These are phyloP conservation scores for Rubus parviflorus DNA, from an alignment of 306 rosid genomes.

Conservation along the genomic window DNA sequence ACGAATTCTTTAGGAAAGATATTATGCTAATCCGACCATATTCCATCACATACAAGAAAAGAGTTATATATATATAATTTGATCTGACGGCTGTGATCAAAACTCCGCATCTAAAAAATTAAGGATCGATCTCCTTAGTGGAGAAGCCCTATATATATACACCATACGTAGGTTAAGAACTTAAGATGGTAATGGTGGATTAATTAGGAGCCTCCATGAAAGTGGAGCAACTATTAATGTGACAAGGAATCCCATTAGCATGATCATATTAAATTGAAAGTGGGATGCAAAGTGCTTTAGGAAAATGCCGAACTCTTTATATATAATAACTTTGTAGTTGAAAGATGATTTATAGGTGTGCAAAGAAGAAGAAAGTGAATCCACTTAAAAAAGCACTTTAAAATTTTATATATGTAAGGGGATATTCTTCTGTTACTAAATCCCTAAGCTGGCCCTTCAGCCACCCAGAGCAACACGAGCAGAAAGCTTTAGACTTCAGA, in stretches of 20 bases:
- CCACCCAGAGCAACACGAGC: conserved; percentile 14
- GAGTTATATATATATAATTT: too few species aligned
- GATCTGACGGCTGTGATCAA: too few species aligned
- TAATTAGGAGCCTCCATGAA: conserved; percentile 8
- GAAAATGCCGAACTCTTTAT: conserved; percentile 34
- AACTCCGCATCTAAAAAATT: too few species aligned
- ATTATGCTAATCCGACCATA: conserved; percentile 25
- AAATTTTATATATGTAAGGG: conserved; percentile 26
- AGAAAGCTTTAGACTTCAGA: conserved; percentile 1
- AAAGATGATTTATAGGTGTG: conserved; percentile 36
- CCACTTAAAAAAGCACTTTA: conserved; percentile 51
- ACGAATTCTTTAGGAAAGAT: neutral
- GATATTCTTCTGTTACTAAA: conserved; percentile 37
- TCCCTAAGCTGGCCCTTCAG: conserved; percentile 27
- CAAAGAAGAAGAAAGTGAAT: conserved; percentile 41
- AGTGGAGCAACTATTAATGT: conserved; percentile 47
- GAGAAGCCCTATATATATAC: too few species aligned
- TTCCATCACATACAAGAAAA: conserved; percentile 8
- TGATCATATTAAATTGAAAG: conserved; percentile 54
- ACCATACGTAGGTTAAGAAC: neutral
- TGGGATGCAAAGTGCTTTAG: conserved; percentile 49
- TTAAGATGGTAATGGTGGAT: conserved; percentile 26
- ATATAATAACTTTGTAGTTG: conserved; percentile 21
- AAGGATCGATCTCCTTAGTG: too few species aligned
- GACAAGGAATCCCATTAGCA: conserved; percentile 44